Evolutionary conservation across 2,329 filamentous ascomycete species (phyloP).

Genomic region (Ophiostoma novo-ulmi): DNA sequence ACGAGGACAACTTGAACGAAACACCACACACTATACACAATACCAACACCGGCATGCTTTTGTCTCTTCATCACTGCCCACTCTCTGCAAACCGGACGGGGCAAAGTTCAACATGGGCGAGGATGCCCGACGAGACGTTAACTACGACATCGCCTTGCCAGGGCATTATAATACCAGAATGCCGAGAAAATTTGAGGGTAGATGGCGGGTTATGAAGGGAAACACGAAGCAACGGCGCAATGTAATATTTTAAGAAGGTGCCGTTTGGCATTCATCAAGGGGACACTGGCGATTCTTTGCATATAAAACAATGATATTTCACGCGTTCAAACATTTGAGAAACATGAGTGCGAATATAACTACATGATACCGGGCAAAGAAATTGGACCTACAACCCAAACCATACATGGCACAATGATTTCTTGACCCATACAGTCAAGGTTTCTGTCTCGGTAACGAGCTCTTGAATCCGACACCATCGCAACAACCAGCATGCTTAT

Average conservation of each 20-base stretch:
- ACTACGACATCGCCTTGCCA: not conserved
- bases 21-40: not conserved
- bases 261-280: not conserved
- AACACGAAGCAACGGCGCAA: constrained; percentile 9
- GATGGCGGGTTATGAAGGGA: not conserved
- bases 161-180: not conserved
- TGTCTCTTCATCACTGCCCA: too few species aligned
- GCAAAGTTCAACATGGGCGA: not conserved
- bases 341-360: not conserved
- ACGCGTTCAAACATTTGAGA: not conserved
- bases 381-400: not conserved
- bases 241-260: not conserved
- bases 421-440: not conserved
- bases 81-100: not conserved
- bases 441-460: constrained; percentile 20
- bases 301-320: constrained; percentile 4
- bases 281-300: constrained; percentile 12
- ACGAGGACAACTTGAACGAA: not conserved
- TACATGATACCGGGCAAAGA: not conserved
- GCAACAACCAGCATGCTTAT: not conserved
- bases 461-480: constrained; percentile 16
- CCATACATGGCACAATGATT: not conserved
- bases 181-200: not conserved
- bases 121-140: not conserved
- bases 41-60: not conserved